phyloP scores from a whole-genome alignment of 495 filamentous ascomycete genomes.

The Penicillium goetzii region DNA sequence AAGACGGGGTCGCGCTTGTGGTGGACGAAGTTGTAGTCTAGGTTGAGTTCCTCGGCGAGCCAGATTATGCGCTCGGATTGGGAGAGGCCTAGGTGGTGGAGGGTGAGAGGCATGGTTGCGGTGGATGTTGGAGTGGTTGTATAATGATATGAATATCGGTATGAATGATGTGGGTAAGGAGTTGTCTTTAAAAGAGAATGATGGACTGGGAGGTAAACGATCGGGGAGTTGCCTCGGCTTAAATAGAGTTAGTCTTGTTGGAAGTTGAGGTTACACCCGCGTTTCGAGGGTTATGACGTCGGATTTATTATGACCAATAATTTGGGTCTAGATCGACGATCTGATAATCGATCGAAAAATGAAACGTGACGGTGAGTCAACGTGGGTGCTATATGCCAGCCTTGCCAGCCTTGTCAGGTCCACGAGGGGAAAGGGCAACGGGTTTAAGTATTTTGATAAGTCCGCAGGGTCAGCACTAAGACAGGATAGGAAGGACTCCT shows the following conservation, averaged over 20 bases:
- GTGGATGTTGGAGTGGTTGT: background rate
- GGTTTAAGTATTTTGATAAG: background rate
- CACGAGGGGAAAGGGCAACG: background rate
- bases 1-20: conserved; percentile 57
- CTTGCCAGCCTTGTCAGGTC: conserved; percentile 3
- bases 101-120: conserved; percentile 38
- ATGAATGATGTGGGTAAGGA: background rate
- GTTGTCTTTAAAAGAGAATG: background rate
- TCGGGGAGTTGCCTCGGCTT: background rate
- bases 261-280: background rate
- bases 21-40: conserved; percentile 55
- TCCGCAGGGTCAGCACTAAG: conserved; percentile 10
- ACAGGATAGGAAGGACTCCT: conserved; percentile 1
- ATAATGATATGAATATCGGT: background rate
- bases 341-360: background rate
- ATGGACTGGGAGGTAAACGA: background rate
- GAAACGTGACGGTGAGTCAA: background rate
- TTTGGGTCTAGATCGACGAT: background rate
- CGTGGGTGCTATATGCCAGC: background rate
- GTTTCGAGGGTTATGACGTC: conserved; percentile 1
- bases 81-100: conserved; percentile 60
- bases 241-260: background rate
- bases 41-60: conserved; percentile 64
- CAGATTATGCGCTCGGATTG: conserved; percentile 65
- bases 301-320: background rate